These are phyloP conservation scores for Quercus cerris DNA, from an alignment of 306 rosid genomes.

Conservation along the genomic window DNA sequence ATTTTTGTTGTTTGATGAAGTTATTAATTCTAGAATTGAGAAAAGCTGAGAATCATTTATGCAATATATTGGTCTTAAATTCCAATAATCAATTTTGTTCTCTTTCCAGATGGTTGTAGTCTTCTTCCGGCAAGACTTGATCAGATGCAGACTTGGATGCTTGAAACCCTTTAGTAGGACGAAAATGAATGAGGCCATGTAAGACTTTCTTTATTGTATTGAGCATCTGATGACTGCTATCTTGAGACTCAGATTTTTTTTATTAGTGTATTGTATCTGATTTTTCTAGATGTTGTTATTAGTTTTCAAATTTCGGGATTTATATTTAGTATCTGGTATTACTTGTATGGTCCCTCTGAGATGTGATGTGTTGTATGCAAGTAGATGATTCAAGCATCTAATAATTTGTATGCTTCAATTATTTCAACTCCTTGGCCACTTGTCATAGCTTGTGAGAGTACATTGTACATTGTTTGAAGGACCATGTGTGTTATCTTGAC, in stretches of 20 bases:
- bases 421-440: not conserved
- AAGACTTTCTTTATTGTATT: constrained; percentile 23
- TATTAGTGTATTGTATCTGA: constrained; percentile 16
- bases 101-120: constrained; percentile 33
- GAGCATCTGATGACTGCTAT: constrained; percentile 18
- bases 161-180: constrained; percentile 13
- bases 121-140: constrained; percentile 8
- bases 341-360: not conserved
- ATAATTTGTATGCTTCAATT: not conserved
- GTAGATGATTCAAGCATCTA: not conserved
- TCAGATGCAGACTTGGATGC: constrained; percentile 22
- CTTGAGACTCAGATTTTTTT: constrained; percentile 17
- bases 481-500: not conserved
- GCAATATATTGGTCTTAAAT: not conserved
- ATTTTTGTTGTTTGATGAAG: not conserved
- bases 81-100: constrained; percentile 4
- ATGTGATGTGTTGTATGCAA: not conserved
- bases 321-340: not conserved
- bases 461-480: not conserved
- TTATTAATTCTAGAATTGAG: not conserved
- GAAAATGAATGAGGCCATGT: constrained; percentile 9
- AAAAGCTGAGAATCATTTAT: not conserved
- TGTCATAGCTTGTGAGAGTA: not conserved
- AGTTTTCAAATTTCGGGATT: constrained; percentile 12
- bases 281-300: constrained; percentile 4